Evolutionary conservation across 345 rosid species (phyloP).

Genomic region (Erysimum cheiranthoides): DNA sequence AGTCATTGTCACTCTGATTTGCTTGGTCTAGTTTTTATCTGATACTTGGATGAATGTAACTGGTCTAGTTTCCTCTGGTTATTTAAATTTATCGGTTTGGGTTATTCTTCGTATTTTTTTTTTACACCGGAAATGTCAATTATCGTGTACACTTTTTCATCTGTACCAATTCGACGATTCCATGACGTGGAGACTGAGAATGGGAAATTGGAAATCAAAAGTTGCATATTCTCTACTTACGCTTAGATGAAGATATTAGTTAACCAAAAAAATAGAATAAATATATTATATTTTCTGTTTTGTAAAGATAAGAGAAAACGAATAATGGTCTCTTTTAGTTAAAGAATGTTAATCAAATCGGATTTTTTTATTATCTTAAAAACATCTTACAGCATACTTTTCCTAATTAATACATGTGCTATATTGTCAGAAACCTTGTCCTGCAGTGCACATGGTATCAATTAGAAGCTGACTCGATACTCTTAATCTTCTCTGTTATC

Average conservation of each 20-base stretch:
- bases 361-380: not conserved
- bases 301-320: too few relatives aligned
- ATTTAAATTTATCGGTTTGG: not conserved
- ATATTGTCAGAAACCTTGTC: slow-evolving; percentile 30
- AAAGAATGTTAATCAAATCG: slow-evolving; percentile 1
- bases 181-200: not conserved
- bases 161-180: not conserved
- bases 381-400: not conserved
- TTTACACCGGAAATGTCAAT: not conserved
- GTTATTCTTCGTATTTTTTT: not conserved
- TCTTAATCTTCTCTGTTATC: slow-evolving; percentile 31
- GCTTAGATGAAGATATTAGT: not conserved
- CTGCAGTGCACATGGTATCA: slow-evolving; percentile 32
- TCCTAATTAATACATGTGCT: slow-evolving; percentile 27
- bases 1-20: not conserved
- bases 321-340: not conserved
- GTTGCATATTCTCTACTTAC: not conserved
- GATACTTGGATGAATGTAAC: not conserved
- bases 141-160: not conserved
- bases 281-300: too few relatives aligned
- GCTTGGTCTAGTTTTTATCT: not conserved
- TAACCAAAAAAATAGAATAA: too few relatives aligned
- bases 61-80: not conserved
- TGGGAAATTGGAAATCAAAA: not conserved
- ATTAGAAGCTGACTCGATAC: slow-evolving; percentile 18